These are phyloP conservation scores for Chromera velia DNA, from an alignment of 73 alveolate genomes.

Conservation along the genomic window DNA sequence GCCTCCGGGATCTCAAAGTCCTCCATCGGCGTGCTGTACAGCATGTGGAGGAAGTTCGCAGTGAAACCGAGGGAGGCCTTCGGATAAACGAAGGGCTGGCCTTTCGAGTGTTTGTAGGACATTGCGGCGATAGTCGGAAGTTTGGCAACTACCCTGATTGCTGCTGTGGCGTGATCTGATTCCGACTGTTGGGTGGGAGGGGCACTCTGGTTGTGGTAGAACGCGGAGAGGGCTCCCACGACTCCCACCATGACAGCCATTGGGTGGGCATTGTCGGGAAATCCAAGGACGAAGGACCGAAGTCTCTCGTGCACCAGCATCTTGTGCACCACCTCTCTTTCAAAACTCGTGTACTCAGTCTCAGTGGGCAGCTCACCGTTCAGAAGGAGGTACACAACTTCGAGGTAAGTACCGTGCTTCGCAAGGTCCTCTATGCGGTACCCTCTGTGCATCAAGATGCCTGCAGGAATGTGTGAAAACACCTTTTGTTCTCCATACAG, in stretches of 20 bases:
- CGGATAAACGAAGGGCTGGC: conserved; percentile 40
- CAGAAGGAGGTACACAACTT: conserved; percentile 3
- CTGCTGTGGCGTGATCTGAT: background rate
- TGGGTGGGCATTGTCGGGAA: conserved; percentile 15
- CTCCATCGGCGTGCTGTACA: conserved; percentile 44
- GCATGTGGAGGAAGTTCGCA: conserved; percentile 41
- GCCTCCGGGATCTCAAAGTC: conserved; percentile 23
- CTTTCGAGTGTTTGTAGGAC: conserved; percentile 39
- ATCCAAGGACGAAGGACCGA: conserved; percentile 31
- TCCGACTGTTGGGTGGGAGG: background rate
- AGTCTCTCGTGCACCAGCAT: conserved; percentile 4
- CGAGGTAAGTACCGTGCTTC: conserved; percentile 62
- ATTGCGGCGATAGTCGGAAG: conserved; percentile 20
- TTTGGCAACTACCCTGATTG: background rate
- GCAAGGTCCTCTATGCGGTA: conserved; percentile 74
- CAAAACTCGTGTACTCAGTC: background rate
- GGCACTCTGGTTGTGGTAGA: background rate
- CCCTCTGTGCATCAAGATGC: conserved; percentile 85
- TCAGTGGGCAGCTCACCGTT: background rate
- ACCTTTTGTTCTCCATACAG: too few species aligned
- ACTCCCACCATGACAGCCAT: conserved; percentile 37
- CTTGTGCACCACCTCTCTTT: background rate
- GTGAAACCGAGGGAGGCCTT: conserved; percentile 19
- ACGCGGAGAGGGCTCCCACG: background rate
- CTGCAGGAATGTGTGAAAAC: too few species aligned